phyloP scores from a whole-genome alignment of 2,329 filamentous ascomycete species.

The Myriangium duriaei region DNA sequence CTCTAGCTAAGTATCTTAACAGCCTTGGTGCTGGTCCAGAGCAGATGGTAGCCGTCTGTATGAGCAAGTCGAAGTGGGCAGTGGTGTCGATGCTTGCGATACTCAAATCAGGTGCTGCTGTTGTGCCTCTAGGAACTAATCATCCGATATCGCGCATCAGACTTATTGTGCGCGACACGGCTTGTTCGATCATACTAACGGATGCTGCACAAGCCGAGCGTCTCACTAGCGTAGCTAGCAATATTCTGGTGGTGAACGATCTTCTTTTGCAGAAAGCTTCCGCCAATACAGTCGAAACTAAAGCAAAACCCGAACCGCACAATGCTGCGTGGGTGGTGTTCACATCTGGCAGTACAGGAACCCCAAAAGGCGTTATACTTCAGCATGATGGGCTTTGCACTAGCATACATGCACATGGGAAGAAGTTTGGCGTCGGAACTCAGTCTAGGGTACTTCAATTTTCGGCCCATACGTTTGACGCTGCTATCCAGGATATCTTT shows the following conservation, averaged over 20 bases:
- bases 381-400: conserved; percentile 6
- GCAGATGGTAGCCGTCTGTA: conserved; percentile 15
- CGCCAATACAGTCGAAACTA: background rate
- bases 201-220: background rate
- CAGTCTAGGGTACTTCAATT: conserved; percentile 5
- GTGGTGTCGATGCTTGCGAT: conserved; percentile 17
- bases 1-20: conserved; percentile 12
- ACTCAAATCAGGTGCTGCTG: conserved; percentile 21
- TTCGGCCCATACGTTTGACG: conserved; percentile 5
- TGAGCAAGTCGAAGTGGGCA: conserved; percentile 19
- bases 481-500: conserved; percentile 4
- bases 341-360: conserved; percentile 5
- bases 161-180: background rate
- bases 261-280: background rate
- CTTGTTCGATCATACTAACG: background rate
- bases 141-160: conserved; percentile 10
- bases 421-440: background rate
- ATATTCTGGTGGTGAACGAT: background rate
- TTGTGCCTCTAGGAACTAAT: conserved; percentile 18
- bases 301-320: background rate
- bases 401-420: conserved; percentile 7
- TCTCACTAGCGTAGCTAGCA: background rate
- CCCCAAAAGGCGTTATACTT: conserved; percentile 4
- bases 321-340: conserved; percentile 3
- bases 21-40: conserved; percentile 11